Evolutionary conservation across 2,329 filamentous ascomycete genomes (phyloP), one percentile per base, ranked within the genome.

Genomic region (Fusarium sp.): DNA sequence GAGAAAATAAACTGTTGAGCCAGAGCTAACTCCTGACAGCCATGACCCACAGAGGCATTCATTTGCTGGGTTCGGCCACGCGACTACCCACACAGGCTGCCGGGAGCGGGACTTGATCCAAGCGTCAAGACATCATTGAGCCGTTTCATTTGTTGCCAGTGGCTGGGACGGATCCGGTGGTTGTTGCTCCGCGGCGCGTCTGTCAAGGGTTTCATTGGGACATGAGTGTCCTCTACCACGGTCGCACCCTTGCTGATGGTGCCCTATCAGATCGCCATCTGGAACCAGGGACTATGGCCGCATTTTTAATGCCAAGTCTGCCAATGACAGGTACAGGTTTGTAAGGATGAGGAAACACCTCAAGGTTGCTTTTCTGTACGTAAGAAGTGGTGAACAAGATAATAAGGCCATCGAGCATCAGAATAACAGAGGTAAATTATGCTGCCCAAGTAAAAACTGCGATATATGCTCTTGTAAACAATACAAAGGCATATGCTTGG

Each of bases 261-360:
- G 57, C 66, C 73, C 72, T 76, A 76, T 75, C 71, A 76, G 71
- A 77, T 75, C 70, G 74, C 39, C 75, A 72, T 60, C 42, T 55
- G 57, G 44, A 73, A 39, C 48, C 50, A 51, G 66, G 66, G 68
- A 63, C 62, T 38, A 56, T 63, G 67, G 50, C 55, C 36, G 24
- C 31, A 61, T 60, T 64, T 39, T 60, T 28, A 62, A 54, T 59
- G 61, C 62, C 61, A 73, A 73, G 70, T 48, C 56, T 73, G 54
- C 39, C 61, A 53, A 63, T 72, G 58, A 57, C 38, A 50, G 70
- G 66, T 59, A 69, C 58, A 45, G 30, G 26, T 38, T n/a, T 65
- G 44, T 47, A 45, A 56, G 42, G 38, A 57, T 50, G 59, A 67
- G 58, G 58, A 65, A 65, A 65, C 39, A 39, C 51, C 22, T 38